Evolutionary conservation across 768 basidiomycete species (phyloP), one percentile per base, ranked within the genome.

Genomic region (Rhizopogon sp.): DNA sequence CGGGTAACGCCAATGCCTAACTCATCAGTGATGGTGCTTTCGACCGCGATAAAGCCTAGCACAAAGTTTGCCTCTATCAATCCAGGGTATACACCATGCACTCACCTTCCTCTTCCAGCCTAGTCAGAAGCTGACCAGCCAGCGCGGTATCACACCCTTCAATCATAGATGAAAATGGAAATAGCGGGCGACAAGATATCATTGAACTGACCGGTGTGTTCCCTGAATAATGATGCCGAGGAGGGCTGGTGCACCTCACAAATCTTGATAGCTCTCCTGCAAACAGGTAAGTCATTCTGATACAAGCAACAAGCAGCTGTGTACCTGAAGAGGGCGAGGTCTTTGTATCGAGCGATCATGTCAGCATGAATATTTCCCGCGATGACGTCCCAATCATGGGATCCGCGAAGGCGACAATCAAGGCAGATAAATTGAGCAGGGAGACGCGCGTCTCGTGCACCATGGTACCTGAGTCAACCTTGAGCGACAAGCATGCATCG

Each of bases 301-400:
- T 31, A 39, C 43, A 43, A 52, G n/a, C 10, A 33, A 49, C 6
- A 31, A 14, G 41, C 61, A 14, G 20, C 7, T 25, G 29, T 59
- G 50, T 45, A 86, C 90, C 90, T 81, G 66, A 89, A 88, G 29
- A 84, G 74, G 1, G 87, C 82, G 22, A 93, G 73, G 46, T 86
- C 85, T 60, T 79, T 79, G 69, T 83, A 89, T 56, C 83, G 83
- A 9, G 77, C 74, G 29, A 87, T 72, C 70, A 88, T 81, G 53
- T 73, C 71, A 10, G 67, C 66, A 60, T 84, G 83, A 37, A 82
- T 65, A 58, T 79, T 77, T 39, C 76, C 71, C 54, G 81, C 78
- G 61, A 90, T 84, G 16, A 90, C 72, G 43, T 85, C 81, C 85
- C 88, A 90, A 56, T 82, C 82, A 39, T 76, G 69, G 60, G 88